Evolutionary conservation across 1,284 basidiomycete genomes (phyloP), one percentile per base, ranked within the genome.

Genomic region (Cutaneotrichosporon mucoides): DNA sequence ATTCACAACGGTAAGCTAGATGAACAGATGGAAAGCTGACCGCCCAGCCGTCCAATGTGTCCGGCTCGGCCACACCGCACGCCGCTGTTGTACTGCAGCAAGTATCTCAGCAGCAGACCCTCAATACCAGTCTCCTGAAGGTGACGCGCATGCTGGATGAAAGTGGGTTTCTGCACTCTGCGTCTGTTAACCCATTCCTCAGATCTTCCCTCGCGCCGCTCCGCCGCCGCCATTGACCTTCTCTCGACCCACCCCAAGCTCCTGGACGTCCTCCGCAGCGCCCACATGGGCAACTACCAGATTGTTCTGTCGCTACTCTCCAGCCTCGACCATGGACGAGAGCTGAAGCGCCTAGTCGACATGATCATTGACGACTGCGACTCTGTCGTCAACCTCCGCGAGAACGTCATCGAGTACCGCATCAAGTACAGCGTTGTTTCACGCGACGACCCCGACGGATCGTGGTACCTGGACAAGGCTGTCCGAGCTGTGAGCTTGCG

Each of bases 271-370:
- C 81, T 98, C 5, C 84, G 91, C 56, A 91, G 87, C 68, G 91
- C 91, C 0, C 84, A 91, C 66, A 85, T 87, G 82, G 94, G 94
- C 47, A 92, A 89, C 67, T 98, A 95, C 72, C 86, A 92, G 53
- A 81, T 94, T 47, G 87, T 98, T 34, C 83, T 96, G 34, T 92
- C 90, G 70, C 82, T 98, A 34, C 81, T 97, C 2, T 92, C 93
- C 9, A 92, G 88, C 65, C 79, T 97, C 44, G 93, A 96, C 67
- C 83, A 88, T 57, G 94, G 93, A 0, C 77, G 86, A 33, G 82
- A 85, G 67, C 84, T 87, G 11, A 98, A 98, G 81, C 85, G 82
- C 54, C 80, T 96, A 2, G 92, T 92, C 0, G 94, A 98, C 78
- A 82, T 84, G 11, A 84, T 96, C 58, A 88, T 97, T 59, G 92